phyloP scores from a whole-genome alignment of 148 eudicot species.

The Vaccinium myrtillus region DNA sequence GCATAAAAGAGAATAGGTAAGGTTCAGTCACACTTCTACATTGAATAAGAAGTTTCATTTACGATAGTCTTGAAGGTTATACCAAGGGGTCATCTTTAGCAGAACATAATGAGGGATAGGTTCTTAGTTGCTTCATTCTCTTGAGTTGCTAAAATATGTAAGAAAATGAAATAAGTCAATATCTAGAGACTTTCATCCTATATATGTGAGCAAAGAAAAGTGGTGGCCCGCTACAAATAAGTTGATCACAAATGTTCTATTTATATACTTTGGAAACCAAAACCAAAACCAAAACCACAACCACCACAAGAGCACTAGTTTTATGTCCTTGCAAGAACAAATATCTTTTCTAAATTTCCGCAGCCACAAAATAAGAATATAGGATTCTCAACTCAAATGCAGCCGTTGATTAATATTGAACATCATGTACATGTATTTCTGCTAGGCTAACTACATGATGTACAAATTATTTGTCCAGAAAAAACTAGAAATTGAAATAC shows the following conservation, averaged over 20 bases:
- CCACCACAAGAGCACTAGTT: not conserved
- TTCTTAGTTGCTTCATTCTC: not conserved
- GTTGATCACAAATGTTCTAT: not conserved
- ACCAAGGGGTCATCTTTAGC: not conserved
- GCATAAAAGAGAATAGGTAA: not conserved
- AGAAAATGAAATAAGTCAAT: not conserved
- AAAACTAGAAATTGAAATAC: constrained; percentile 13
- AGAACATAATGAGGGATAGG: not conserved
- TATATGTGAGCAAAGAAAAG: not conserved
- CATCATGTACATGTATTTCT: not conserved
- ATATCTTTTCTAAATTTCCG: not conserved
- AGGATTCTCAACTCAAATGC: constrained; percentile 3
- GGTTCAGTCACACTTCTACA: not conserved
- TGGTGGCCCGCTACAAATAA: not conserved
- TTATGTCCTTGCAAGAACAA: not conserved
- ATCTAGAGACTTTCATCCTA: not conserved
- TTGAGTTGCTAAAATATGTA: not conserved
- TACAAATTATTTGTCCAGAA: not conserved
- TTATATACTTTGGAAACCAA: not conserved
- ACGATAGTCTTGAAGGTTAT: not conserved
- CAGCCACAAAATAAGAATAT: not conserved
- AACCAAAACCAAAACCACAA: not conserved
- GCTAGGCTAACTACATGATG: not conserved
- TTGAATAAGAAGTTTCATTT: not conserved
- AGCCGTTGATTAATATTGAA: not conserved